A percentile compares a stretch with the other conserved stretches of the same genome.
Conservation (phyloP, 345 rosid species). For the Lumnitzera littorea region DNA sequence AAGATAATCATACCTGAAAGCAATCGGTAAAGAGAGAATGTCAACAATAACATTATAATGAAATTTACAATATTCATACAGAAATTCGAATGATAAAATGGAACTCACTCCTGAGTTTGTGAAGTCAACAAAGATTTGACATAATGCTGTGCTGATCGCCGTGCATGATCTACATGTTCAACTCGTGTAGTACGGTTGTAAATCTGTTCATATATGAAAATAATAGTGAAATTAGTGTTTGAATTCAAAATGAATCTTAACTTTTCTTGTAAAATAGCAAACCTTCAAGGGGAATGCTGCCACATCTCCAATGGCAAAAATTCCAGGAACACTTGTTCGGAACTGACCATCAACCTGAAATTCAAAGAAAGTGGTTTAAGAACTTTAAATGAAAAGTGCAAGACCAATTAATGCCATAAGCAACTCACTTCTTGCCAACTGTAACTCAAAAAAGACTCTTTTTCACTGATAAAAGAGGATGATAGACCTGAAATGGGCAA, state of each 20-base stretch:
- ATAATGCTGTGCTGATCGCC: slow-evolving; percentile 88
- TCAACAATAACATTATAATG: slow-evolving; percentile 6
- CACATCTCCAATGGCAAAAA: slow-evolving; percentile 93
- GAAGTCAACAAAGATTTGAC: slow-evolving; percentile 63
- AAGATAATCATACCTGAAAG: slow-evolving; percentile 80
- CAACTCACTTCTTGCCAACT: too few relatives aligned
- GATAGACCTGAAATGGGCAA: too few relatives aligned
- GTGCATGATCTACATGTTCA: slow-evolving; percentile 95
- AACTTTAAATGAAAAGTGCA: background rate
- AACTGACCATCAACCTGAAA: slow-evolving; percentile 80
- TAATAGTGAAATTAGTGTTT: slow-evolving; percentile 4
- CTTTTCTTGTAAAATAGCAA: slow-evolving; percentile 15
- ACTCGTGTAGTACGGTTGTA: slow-evolving; percentile 76
- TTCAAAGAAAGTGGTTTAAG: slow-evolving; percentile 5
- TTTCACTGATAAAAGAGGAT: too few relatives aligned
- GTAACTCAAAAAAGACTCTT: too few relatives aligned
- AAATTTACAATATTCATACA: background rate
- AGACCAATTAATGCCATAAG: slow-evolving; percentile 2
- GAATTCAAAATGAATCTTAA: slow-evolving; percentile 3
- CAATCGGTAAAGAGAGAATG: slow-evolving; percentile 6
- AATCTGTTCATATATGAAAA: slow-evolving; percentile 39
- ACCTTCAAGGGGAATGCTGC: slow-evolving; percentile 98
- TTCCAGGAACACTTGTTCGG: slow-evolving; percentile 77
- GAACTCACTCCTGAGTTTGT: slow-evolving; percentile 58
- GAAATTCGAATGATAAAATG: background rate